Evolutionary conservation across 208 protist genomes (phyloP).

Genomic region (Crithidia acanthocephali): DNA sequence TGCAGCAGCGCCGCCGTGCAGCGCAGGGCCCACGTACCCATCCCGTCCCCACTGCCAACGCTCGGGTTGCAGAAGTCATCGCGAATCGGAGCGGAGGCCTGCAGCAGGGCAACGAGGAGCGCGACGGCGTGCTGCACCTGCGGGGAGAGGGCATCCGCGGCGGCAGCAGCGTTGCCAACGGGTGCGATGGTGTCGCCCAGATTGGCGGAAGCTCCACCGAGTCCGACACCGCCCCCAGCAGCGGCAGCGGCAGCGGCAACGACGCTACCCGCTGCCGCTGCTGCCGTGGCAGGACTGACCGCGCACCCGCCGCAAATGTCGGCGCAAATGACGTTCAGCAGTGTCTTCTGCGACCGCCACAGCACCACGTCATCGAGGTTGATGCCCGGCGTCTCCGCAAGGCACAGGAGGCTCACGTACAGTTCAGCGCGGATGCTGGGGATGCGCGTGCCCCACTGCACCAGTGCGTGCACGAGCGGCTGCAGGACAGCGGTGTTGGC

Average conservation of each 20-base stretch:
- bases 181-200: background rate
- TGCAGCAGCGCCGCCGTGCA: conserved; percentile 56
- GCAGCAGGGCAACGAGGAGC: conserved; percentile 66
- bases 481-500: conserved; percentile 41
- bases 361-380: conserved; percentile 68
- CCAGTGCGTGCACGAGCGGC: conserved; percentile 55
- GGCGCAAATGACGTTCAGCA: conserved; percentile 63
- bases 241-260: background rate
- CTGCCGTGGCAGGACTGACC: background rate
- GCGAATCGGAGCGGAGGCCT: conserved; percentile 65
- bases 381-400: conserved; percentile 65
- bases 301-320: conserved; percentile 42
- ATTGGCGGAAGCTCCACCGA: background rate
- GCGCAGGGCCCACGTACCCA: conserved; percentile 41
- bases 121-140: conserved; percentile 43
- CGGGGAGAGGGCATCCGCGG: background rate
- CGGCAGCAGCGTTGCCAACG: background rate
- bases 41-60: conserved; percentile 26
- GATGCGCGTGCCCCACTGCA: conserved; percentile 60
- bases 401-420: conserved; percentile 57
- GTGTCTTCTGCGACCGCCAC: conserved; percentile 57
- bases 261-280: background rate
- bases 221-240: background rate
- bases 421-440: conserved; percentile 52
- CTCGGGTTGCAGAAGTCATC: conserved; percentile 62